Percentiles rank a stretch among this genome's conserved stretches.
Conservation (phyloP, 805 yeast genomes). For the Starmerella tilneyi region DNA sequence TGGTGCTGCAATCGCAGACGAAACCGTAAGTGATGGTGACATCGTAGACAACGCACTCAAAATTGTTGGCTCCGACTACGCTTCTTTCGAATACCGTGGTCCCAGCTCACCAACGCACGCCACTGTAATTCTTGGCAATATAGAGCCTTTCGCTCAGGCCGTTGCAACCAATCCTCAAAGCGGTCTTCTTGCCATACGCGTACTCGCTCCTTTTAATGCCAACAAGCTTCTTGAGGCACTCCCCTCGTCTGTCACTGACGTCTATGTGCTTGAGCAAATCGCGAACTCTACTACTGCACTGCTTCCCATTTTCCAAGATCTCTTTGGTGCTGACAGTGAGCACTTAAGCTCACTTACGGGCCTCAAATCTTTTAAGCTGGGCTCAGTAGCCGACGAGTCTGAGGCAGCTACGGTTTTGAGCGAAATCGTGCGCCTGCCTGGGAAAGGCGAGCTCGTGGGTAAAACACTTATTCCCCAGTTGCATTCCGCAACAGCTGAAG, state of each 20-base stretch:
- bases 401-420: slow-evolving; percentile 31
- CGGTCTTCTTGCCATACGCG: slow-evolving; percentile 49
- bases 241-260: slow-evolving; percentile 45
- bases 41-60: slow-evolving; percentile 27
- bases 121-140: slow-evolving; percentile 55
- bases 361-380: slow-evolving; percentile 50
- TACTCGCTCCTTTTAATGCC: slow-evolving; percentile 64
- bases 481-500: slow-evolving; percentile 32
- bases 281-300: slow-evolving; percentile 38
- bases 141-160: slow-evolving; percentile 34
- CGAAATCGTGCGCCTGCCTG: slow-evolving; percentile 3
- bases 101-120: slow-evolving; percentile 39
- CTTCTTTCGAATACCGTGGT: slow-evolving; percentile 39
- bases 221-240: slow-evolving; percentile 40
- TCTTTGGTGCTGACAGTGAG: slow-evolving; percentile 44
- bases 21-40: neutral
- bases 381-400: slow-evolving; percentile 35
- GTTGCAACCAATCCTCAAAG: slow-evolving; percentile 29
- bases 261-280: slow-evolving; percentile 62
- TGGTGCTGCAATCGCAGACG: slow-evolving; percentile 23
- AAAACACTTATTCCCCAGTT: slow-evolving; percentile 11
- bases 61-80: slow-evolving; percentile 32
- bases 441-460: slow-evolving; percentile 15
- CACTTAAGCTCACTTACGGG: slow-evolving; percentile 24
- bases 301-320: slow-evolving; percentile 66